Evolutionary conservation across 1,284 basidiomycete genomes (phyloP).

Genomic region (Malassezia nana): DNA sequence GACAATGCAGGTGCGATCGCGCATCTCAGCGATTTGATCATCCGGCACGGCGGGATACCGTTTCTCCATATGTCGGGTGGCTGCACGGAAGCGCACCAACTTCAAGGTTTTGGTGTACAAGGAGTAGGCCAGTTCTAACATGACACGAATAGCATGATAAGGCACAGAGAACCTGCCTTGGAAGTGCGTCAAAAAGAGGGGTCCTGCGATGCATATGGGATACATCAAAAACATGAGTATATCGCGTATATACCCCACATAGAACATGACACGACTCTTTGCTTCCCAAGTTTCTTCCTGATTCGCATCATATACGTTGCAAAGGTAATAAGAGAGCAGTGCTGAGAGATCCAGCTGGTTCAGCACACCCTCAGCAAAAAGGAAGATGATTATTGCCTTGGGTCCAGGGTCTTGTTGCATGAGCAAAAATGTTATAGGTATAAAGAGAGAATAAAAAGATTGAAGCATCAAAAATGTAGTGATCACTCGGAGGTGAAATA

Average conservation of each 20-base stretch:
- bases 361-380: conserved; percentile 45
- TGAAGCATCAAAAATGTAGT: conserved; percentile 62
- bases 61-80: conserved; percentile 92
- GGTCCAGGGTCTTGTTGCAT: conserved; percentile 24
- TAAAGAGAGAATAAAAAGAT: conserved; percentile 62
- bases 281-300: conserved; percentile 64
- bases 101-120: conserved; percentile 78
- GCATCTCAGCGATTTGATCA: conserved; percentile 65
- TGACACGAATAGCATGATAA: conserved; percentile 45
- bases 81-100: conserved; percentile 77
- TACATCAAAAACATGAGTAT: conserved; percentile 87
- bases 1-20: conserved; percentile 90
- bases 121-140: conserved; percentile 72
- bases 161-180: neutral
- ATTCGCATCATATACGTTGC: conserved; percentile 66
- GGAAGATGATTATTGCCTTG: conserved; percentile 69
- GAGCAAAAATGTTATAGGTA: conserved; percentile 59
- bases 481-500: conserved; percentile 76
- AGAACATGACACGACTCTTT: conserved; percentile 94
- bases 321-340: conserved; percentile 70
- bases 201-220: conserved; percentile 73
- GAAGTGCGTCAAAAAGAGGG: no score
- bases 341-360: conserved; percentile 62
- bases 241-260: conserved; percentile 76
- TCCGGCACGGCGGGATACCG: conserved; percentile 86